Evolutionary conservation across 116 monocot genomes (phyloP), one percentile per base, ranked within the genome.

Genomic region (Trichopus zeylanicus): DNA sequence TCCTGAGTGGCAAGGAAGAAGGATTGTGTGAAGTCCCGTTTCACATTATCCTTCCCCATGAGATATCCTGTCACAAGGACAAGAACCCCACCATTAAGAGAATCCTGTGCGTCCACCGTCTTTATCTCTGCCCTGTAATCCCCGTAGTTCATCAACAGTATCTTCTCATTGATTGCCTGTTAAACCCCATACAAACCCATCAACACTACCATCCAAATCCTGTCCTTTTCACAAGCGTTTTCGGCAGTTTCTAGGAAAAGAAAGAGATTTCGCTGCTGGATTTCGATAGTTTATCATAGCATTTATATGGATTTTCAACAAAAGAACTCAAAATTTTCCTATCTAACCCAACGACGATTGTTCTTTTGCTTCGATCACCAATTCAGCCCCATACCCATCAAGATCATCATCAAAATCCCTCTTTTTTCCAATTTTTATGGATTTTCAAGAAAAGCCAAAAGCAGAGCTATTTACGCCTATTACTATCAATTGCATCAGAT

Each of bases 1-100:
- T 92, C 92, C 66, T 99, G 98, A 5, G 92, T 82, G 1, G n/a
- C n/a, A 47, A 99, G 85, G 71, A 99, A 92, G 81, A 99, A 99
- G 15, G 88, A 78, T 65, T 92, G 98, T 7, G 80, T 70, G 59
- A 99, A 99, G 51, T 83, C 82, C 61, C 81, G 69, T 46, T 27
- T 57, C 4, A 76, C 47, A 51, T 68, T 68, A 26, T 80, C 85
- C 53, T 83, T 75, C 42, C 75, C 82, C 42, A 70, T 73, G 29
- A 97, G 67, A 25, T 71, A 66, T 29, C 98, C 98, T 16, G 88
- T 99, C 54, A 99, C 98, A 8, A 99, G 80, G 16, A 99, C 92
- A 19, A 78, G 61, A 29, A 99, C 91, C 19, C 98, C 98, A 24
- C 80, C 80, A 15, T 76, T 64, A 22, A 79, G 72, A 4, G 98